Base-by-base conservation (phyloP, 306 rosid species). In the Dalbergia cultrata region DNA sequence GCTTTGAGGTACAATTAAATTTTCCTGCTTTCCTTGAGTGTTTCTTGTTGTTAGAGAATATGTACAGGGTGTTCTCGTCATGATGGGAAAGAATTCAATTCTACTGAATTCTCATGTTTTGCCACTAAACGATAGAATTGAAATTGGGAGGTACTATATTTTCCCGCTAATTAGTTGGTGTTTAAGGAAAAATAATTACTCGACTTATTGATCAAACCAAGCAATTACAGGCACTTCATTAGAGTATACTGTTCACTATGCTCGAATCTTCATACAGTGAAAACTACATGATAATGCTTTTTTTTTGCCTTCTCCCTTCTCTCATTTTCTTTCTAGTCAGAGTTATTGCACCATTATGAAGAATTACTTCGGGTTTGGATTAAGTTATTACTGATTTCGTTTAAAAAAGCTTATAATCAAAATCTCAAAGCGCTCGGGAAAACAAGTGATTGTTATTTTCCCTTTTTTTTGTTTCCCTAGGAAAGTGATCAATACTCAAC, bases 1-100 rank as follows among this genome's bases (percentile, higher is more conserved):
- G 99, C 94, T 80, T 80, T 96, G 87, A 93, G 99, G 97, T 92
- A 4, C 60, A 35, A 35, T 35, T 0, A 47, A 69, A 62, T 50
- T 50, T 16, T 50, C 4, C 13, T 14, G 13, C 62, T 18, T 54
- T 54, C 0, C 41, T 35, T 35, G 41, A 22, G 26, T 35, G 3
- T 1, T 73, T 66, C 19, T 4, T 41, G 13, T 79, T 78, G 5
- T 6, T 35, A 6, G 41, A 35, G 41, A 35, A 35, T 35, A 35
- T 35, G 5, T 58, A 22, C 26, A 22, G 26, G 26, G 26, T 22
- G 26, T 22, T 22, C 26, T 1, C 1, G 26, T 22, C 26, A 1
- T 22, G 26, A 22, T 22, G 26, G 26, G 26, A 22, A 0, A 22
- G 26, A 22, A 22, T 22, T 22, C 26, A 22, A 22, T 22, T 22